These are phyloP conservation scores for Melastoma candidum DNA, from an alignment of 441 rosid genomes.

Conservation along the genomic window DNA sequence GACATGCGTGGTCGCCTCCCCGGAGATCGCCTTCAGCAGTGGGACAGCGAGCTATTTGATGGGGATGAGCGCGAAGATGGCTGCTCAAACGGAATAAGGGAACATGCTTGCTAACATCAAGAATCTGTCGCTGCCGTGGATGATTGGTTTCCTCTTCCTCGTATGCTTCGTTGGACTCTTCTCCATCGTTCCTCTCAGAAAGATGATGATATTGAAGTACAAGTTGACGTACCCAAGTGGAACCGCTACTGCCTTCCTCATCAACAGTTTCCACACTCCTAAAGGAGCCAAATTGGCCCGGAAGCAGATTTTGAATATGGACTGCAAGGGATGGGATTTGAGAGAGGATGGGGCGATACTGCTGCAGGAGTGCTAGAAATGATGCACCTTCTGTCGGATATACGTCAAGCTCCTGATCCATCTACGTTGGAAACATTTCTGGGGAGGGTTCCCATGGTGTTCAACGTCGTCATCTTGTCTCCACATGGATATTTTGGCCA, in stretches of 20 bases:
- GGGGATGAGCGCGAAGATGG: slow-evolving; percentile 12
- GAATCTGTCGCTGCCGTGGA: slow-evolving; percentile 14
- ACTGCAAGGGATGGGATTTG: slow-evolving; percentile 90
- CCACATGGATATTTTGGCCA: slow-evolving; percentile 97
- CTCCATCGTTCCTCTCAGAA: too few relatives aligned
- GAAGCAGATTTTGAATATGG: slow-evolving; percentile 18
- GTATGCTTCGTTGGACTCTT: slow-evolving; percentile 19
- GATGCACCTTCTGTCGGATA: slow-evolving; percentile 82
- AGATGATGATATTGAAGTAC: slow-evolving; percentile 77
- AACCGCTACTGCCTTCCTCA: slow-evolving; percentile 83
- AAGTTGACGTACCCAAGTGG: slow-evolving; percentile 86
- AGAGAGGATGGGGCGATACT: slow-evolving; percentile 97
- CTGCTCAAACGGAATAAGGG: slow-evolving; percentile 2
- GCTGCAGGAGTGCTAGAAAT: slow-evolving; percentile 62
- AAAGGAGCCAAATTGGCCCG: slow-evolving; percentile 73
- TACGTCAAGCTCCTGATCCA: slow-evolving; percentile 97
- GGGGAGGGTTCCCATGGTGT: slow-evolving; percentile 78
- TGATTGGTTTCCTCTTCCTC: slow-evolving; percentile 19
- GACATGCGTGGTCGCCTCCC: too few relatives aligned
- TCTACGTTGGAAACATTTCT: slow-evolving; percentile 49
- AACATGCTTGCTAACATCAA: slow-evolving; percentile 1
- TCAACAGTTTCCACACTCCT: slow-evolving; percentile 91
- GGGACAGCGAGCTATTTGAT: slow-evolving; percentile 18
- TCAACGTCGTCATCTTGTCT: slow-evolving; percentile 88
- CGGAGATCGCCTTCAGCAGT: too few relatives aligned